Conservation (phyloP, 257 asterid genomes). For the Fraxinus americana region DNA sequence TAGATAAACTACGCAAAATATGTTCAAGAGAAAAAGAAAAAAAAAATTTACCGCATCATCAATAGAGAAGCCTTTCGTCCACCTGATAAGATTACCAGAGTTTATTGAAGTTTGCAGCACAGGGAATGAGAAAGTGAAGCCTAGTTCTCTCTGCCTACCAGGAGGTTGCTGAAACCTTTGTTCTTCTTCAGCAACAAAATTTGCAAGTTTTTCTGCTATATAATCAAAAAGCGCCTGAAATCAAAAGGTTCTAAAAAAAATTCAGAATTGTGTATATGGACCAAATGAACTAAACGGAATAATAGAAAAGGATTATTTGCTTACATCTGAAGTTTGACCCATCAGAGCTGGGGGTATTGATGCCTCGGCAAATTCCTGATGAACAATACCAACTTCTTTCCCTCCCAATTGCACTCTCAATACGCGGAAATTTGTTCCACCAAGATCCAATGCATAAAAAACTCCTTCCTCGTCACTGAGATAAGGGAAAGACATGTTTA, state of each 20-base stretch:
- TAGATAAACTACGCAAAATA: too few species aligned
- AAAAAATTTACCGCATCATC: conserved; percentile 53
- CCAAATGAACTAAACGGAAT: too few species aligned
- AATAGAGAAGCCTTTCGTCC: conserved; percentile 91
- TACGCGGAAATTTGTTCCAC: conserved; percentile 94
- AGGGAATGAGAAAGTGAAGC: conserved; percentile 87
- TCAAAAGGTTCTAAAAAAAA: neutral
- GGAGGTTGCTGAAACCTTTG: conserved; percentile 52
- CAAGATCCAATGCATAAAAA: conserved; percentile 90
- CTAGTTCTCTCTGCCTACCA: conserved; percentile 64
- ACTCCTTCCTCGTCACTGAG: conserved; percentile 83
- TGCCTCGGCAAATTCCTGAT: conserved; percentile 82
- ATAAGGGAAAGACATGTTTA: neutral
- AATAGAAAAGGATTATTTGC: too few species aligned
- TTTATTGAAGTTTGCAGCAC: conserved; percentile 78
- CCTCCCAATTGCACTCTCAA: conserved; percentile 84
- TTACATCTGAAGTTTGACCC: too few species aligned
- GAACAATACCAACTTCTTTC: conserved; percentile 55
- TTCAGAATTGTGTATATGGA: too few species aligned
- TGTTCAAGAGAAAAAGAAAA: conserved; percentile 5
- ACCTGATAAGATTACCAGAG: conserved; percentile 82
- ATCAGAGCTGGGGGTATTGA: conserved; percentile 32
- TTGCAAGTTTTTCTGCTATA: conserved; percentile 63
- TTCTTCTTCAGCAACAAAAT: conserved; percentile 61
- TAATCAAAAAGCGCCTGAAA: conserved; percentile 73